These are phyloP conservation scores for Calophaca sinica DNA, from an alignment of 306 rosid genomes.

Conservation along the genomic window DNA sequence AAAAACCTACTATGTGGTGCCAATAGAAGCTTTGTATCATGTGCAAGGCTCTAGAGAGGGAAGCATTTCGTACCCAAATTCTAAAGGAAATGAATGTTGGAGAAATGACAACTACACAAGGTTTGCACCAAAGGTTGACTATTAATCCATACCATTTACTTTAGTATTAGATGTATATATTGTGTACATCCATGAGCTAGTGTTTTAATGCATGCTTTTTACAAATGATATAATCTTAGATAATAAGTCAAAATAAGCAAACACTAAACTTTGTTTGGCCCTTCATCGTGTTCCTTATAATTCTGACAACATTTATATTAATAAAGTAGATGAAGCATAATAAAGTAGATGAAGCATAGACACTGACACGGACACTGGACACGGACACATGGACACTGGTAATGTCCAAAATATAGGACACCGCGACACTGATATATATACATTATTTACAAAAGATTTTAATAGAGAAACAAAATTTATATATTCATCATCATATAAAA, in stretches of 20 bases:
- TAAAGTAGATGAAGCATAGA: no score
- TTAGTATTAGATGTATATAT: not conserved
- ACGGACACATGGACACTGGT: no score
- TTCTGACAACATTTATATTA: no score
- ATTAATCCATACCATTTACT: not conserved
- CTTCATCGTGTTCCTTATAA: constrained; percentile 1
- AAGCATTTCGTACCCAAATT: not conserved
- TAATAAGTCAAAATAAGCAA: constrained; percentile 2
- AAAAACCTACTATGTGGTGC: not conserved
- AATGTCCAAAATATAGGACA: no score
- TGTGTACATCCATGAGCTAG: not conserved
- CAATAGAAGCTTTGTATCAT: not conserved
- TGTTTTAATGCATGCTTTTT: not conserved
- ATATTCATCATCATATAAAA: no score
- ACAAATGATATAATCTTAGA: not conserved
- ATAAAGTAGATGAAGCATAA: no score
- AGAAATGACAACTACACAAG: not conserved
- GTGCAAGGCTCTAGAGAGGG: not conserved
- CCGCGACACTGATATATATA: no score
- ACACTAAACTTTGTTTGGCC: constrained; percentile 21
- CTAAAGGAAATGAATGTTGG: not conserved
- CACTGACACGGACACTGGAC: no score
- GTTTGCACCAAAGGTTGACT: not conserved
- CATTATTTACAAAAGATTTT: no score
- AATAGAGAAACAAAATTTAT: no score